Percentiles rank a stretch among this genome's conserved stretches.
Conservation (phyloP, 2,329 filamentous ascomycete species). For the Cladosporium sp. region DNA sequence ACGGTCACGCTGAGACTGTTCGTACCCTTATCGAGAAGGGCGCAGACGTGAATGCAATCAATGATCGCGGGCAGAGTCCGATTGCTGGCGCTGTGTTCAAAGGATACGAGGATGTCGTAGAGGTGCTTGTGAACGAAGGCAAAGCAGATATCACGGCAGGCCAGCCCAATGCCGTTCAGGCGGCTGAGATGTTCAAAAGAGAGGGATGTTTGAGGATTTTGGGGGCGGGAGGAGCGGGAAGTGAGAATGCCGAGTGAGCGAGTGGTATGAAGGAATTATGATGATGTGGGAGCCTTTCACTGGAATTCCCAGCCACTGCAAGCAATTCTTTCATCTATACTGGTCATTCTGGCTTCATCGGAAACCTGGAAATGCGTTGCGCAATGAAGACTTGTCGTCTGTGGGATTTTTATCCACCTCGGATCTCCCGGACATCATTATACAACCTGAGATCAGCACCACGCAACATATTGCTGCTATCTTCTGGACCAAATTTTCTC, state of each 20-base stretch:
- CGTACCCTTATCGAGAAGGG: slow-evolving; percentile 57
- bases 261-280: neutral
- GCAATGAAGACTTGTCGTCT: too few species aligned
- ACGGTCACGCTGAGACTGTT: slow-evolving; percentile 60
- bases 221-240: slow-evolving; percentile 26
- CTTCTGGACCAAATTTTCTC: too few species aligned
- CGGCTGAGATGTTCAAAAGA: slow-evolving; percentile 44
- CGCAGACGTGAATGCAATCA: slow-evolving; percentile 63
- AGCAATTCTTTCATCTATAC: too few species aligned
- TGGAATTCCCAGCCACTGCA: too few species aligned
- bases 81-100: slow-evolving; percentile 71
- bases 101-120: slow-evolving; percentile 60
- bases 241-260: neutral
- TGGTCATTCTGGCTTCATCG: too few species aligned
- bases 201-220: slow-evolving; percentile 32
- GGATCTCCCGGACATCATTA: too few species aligned
- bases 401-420: too few species aligned
- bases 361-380: too few species aligned
- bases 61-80: slow-evolving; percentile 64
- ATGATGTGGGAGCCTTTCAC: neutral
- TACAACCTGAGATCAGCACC: too few species aligned
- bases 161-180: slow-evolving; percentile 43
- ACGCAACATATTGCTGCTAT: too few species aligned
- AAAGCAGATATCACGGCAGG: slow-evolving; percentile 37
- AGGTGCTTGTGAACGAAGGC: slow-evolving; percentile 42